These are phyloP conservation scores for Lotmaria passim DNA, from an alignment of 208 protist species.

Conservation along the genomic window DNA sequence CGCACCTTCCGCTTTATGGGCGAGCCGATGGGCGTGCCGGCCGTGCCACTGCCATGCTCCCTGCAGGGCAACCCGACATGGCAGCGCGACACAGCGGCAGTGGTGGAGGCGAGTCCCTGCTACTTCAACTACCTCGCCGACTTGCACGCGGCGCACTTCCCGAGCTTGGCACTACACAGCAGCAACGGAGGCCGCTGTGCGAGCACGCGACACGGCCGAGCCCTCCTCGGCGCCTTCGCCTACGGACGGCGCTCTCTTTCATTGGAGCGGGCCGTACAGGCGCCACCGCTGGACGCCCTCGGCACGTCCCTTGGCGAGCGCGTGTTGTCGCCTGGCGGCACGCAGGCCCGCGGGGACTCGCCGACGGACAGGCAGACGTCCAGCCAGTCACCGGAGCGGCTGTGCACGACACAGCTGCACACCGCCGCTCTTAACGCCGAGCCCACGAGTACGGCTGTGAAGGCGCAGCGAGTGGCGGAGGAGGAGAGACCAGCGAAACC, in stretches of 20 bases:
- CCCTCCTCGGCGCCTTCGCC: not conserved
- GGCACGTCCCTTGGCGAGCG: not conserved
- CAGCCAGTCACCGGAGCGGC: constrained; percentile 3
- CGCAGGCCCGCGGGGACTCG: not conserved
- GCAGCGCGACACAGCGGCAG: constrained; percentile 14
- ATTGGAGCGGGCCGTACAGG: not conserved
- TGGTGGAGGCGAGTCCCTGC: constrained; percentile 11
- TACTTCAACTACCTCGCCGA: constrained; percentile 46
- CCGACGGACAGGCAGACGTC: not conserved
- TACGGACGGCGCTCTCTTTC: not conserved
- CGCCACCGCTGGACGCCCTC: constrained; percentile 1
- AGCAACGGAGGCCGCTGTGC: not conserved
- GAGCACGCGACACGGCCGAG: not conserved
- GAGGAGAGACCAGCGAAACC: too few species aligned
- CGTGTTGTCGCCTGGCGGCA: constrained; percentile 1
- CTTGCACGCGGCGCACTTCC: constrained; percentile 21
- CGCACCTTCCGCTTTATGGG: constrained; percentile 69
- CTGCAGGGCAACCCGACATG: constrained; percentile 23
- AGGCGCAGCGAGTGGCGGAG: not conserved
- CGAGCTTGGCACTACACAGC: not conserved
- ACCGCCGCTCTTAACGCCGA: not conserved
- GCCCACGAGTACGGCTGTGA: not conserved
- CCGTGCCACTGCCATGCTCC: constrained; percentile 22
- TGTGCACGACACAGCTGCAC: not conserved
- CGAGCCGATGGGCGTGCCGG: constrained; percentile 29